These are phyloP conservation scores for Dichotomopilus funicola DNA, from an alignment of 2,329 filamentous ascomycete species.

Conservation along the genomic window DNA sequence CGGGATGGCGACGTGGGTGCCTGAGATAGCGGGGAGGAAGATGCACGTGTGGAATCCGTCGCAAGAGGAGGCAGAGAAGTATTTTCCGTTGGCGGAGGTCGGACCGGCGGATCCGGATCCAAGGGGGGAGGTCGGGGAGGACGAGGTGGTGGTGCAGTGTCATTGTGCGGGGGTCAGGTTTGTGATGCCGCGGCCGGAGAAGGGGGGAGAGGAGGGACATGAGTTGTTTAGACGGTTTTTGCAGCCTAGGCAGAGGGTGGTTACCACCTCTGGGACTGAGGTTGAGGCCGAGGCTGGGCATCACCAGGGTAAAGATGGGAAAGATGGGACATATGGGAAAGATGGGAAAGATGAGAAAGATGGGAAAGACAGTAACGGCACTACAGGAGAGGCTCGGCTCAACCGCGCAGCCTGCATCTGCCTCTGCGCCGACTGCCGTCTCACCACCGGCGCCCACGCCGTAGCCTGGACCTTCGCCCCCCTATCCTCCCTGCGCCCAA, in stretches of 20 bases:
- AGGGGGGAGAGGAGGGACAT: no score
- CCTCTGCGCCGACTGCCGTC: slow-evolving; percentile 39
- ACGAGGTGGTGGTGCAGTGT: slow-evolving; percentile 37
- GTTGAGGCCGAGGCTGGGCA: no score
- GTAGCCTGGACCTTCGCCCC: slow-evolving; percentile 40
- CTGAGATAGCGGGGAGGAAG: slow-evolving; percentile 26
- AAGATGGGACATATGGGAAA: no score
- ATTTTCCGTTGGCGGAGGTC: slow-evolving; percentile 19
- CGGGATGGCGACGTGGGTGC: slow-evolving; percentile 33
- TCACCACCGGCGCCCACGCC: slow-evolving; percentile 36
- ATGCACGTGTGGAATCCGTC: slow-evolving; percentile 34
- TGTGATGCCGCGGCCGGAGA: slow-evolving; percentile 34
- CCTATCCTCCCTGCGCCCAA: slow-evolving; percentile 31
- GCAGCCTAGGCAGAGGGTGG: no score
- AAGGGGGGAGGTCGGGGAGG: no score
- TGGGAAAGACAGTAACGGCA: no score
- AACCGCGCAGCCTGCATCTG: slow-evolving; percentile 41
- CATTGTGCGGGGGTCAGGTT: slow-evolving; percentile 44
- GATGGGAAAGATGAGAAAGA: no score
- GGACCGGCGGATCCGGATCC: slow-evolving; percentile 23
- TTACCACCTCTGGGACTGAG: no score
- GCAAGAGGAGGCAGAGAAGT: slow-evolving; percentile 20
- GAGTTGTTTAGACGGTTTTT: no score
- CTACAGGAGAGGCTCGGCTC: not conserved
- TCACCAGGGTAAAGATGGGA: no score